Base-by-base conservation (phyloP, 2,329 filamentous ascomycete species). In the Zalaria sp. region DNA sequence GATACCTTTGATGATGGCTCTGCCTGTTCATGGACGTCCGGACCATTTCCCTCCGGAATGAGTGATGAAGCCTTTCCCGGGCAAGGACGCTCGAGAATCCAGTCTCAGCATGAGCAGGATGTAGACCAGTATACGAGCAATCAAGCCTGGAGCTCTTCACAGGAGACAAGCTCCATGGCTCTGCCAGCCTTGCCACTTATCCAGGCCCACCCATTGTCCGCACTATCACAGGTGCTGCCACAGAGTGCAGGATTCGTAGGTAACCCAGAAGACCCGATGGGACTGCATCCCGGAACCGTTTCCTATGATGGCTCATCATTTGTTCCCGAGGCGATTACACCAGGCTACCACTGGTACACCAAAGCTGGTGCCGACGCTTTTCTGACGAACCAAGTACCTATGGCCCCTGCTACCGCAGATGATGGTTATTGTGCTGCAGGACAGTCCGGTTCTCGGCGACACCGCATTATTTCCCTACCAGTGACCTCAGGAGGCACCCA, bases 181-280 rank as follows among this genome's bases (percentile, higher is more conserved):
- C 27, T 36, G n/a, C 11, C 34, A 27, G 38, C 28, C 18, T 36
- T 41, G 34, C 18, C 35, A 29, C 34, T 41, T 35, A 9, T 41
- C 4, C 18, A 5, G 4, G 9, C 11, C 7, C 31, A 27, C n/a
- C 38, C 35, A 32, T 36, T n/a, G 10, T 5, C n/a, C 28, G 9
- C 37, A 8, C 11, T 9, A 7, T 38, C 38, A 9, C 10, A 5
- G 7, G 27, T 44, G n/a, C 9, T 26, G 5, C 36, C 43, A 9
- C 43, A 44, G 18, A 44, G 35, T 8, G 43, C 43, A 26, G 43
- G 43, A 41, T 44, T 44, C 32, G 43, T 44, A 41, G 43, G 39
- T 39, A 39, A 35, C 32, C 34, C 39, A 18, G 18, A 3, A 37
- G 37, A 40, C 36, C 29, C 34, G 32, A 18, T 34, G 36, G 28